Conservation (phyloP, 2,329 filamentous ascomycete species). For the Cladophialophora immunda region DNA sequence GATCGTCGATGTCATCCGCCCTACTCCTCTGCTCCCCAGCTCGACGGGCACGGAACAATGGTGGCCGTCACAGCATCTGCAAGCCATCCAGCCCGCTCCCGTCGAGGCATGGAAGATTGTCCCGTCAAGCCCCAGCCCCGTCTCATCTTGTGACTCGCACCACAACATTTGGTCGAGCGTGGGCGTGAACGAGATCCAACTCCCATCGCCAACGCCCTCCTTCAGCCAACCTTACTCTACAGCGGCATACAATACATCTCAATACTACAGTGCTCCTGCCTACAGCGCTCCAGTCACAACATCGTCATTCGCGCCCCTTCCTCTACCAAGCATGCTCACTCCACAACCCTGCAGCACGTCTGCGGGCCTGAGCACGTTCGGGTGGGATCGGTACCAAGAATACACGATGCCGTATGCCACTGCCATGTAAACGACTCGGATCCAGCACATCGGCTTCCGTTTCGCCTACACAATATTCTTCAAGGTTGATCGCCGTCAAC, state of each 20-base stretch:
- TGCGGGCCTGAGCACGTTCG: conserved; percentile 78
- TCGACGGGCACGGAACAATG: conserved; percentile 76
- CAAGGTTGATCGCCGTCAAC: conserved; percentile 17
- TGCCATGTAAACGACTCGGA: conserved; percentile 81
- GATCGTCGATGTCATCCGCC: conserved; percentile 87
- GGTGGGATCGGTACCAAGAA: conserved; percentile 86
- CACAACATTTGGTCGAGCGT: conserved; percentile 82
- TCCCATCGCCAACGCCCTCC: conserved; percentile 80
- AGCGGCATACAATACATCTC: conserved; percentile 65
- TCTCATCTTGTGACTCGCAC: conserved; percentile 75
- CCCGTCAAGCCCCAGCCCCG: conserved; percentile 84
- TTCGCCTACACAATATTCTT: conserved; percentile 56
- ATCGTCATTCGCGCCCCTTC: conserved; percentile 70
- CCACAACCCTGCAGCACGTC: conserved; percentile 83
- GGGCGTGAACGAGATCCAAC: conserved; percentile 74
- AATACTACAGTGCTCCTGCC: conserved; percentile 82
- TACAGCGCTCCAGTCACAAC: conserved; percentile 63
- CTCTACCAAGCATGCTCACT: conserved; percentile 85
- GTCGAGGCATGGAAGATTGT: conserved; percentile 91
- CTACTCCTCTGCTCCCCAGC: conserved; percentile 84
- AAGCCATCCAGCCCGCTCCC: conserved; percentile 71
- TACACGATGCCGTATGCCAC: conserved; percentile 76
- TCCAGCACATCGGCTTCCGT: conserved; percentile 58
- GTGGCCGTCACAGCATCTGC: conserved; percentile 78
- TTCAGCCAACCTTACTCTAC: conserved; percentile 81